Evolutionary conservation across 2,329 filamentous ascomycete genomes (phyloP).

Genomic region (Phyllosticta ampelicida): DNA sequence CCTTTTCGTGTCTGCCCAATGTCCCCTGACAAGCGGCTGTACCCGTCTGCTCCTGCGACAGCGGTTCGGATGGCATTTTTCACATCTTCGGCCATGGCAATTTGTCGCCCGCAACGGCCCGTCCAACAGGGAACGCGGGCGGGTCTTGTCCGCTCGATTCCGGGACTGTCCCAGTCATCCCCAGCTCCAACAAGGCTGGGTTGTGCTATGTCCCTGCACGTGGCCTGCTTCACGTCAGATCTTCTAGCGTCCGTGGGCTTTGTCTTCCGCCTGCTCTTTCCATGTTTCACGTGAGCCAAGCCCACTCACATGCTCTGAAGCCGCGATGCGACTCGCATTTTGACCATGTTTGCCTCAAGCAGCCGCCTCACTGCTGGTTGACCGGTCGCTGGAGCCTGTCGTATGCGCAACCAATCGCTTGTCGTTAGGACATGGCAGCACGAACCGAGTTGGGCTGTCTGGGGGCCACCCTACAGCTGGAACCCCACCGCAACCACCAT

Average conservation of each 20-base stretch:
- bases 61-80: not conserved
- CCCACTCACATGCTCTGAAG: not conserved
- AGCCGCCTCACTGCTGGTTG: not conserved
- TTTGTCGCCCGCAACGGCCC: not conserved
- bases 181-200: not conserved
- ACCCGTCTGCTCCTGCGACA: not conserved
- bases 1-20: not conserved
- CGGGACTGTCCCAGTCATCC: not conserved
- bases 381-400: not conserved
- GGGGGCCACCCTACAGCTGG: not conserved
- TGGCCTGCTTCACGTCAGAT: not conserved
- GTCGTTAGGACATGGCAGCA: not conserved
- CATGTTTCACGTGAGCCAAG: not conserved
- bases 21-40: not conserved
- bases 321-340: not conserved
- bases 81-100: not conserved
- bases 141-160: not conserved
- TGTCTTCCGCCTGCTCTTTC: not conserved
- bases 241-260: not conserved
- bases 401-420: not conserved
- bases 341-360: not conserved
- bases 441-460: not conserved
- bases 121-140: not conserved
- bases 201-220: not conserved
- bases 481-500: not conserved